Percentiles rank a stretch among this genome's conserved stretches.
Conservation (phyloP, 306 rosid species). For the Cyclanthera cordifolia region DNA sequence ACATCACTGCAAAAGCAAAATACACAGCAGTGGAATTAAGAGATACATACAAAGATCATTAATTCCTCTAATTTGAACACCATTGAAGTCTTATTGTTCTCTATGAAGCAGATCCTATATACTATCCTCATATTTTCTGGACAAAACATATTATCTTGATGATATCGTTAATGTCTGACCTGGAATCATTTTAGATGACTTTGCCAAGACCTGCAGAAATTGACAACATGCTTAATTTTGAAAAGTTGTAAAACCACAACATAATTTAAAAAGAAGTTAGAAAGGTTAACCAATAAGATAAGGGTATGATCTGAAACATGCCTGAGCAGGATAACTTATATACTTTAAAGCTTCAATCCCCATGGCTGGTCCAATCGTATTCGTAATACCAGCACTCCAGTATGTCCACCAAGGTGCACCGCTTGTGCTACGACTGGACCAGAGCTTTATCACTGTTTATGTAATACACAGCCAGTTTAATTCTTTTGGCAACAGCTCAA, state of each 20-base stretch:
- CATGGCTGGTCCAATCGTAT: slow-evolving; percentile 99
- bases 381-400: slow-evolving; percentile 97
- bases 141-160: background rate
- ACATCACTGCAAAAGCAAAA: slow-evolving; percentile 64
- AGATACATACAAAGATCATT: background rate
- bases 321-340: slow-evolving; percentile 99
- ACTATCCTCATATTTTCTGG: background rate
- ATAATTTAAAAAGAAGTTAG: background rate
- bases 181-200: slow-evolving; percentile 98
- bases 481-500: background rate
- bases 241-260: background rate
- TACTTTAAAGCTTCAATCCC: slow-evolving; percentile 95
- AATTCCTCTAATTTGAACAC: background rate
- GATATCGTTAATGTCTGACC: slow-evolving; percentile 35
- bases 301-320: slow-evolving; percentile 8
- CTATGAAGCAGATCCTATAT: background rate
- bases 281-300: background rate
- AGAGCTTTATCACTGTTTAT: slow-evolving; percentile 66
- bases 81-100: background rate
- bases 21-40: background rate
- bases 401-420: slow-evolving; percentile 90
- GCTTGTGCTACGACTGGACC: slow-evolving; percentile 45
- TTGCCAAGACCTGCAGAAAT: slow-evolving; percentile 79
- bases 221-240: slow-evolving; percentile 1
- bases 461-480: background rate